Evolutionary conservation across 208 protist species (phyloP), one percentile per base, ranked within the genome.

Genomic region (Zelonia costaricensis): DNA sequence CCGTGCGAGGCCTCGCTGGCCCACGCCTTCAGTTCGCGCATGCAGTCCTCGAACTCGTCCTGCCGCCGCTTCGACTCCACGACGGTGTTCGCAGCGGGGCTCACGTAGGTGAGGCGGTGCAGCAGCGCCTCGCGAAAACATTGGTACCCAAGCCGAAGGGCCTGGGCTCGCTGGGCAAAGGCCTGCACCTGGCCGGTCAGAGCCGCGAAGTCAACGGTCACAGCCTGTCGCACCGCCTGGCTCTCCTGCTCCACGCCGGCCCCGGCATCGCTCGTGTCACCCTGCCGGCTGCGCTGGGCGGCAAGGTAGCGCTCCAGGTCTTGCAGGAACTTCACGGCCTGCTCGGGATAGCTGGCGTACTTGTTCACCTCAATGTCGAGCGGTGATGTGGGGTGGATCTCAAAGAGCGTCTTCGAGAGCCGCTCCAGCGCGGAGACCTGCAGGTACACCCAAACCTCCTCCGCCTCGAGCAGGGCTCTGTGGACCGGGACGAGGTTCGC

Each of bases 371-470:
- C 81, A 13, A 80, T 77, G 59, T 94, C 83, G 4, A 97, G 74
- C 33, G 78, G 67, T 13, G 76, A 83, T 42, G 68, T 68, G 31
- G 71, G 68, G 61, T 95, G 80, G 22, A 97, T 84, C 78, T 97
- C 92, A 52, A 82, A 83, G 13, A 97, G 62, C 36, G 80, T 92
- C 38, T 80, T 66, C 27, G 74, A 77, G 22, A 95, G 66, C 10
- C 78, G 83, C 75, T 97, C 87, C 30, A 92, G 65, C 1, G 89
- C 59, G 13, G 76, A 80, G n/a, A 93, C 77, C 64, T 89, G 84
- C 55, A 97, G 65, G 48, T 92, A 84, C 18, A 92, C 57, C 88
- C 88, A 97, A 52, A 87, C 62, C 69, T 93, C 83, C 68, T 87
- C 71, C 22, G 83, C 84, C 54, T 96, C 91, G 31, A 86, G 36